Evolutionary conservation across 2,329 filamentous ascomycete genomes (phyloP).

Genomic region (Diaporthe vexans): DNA sequence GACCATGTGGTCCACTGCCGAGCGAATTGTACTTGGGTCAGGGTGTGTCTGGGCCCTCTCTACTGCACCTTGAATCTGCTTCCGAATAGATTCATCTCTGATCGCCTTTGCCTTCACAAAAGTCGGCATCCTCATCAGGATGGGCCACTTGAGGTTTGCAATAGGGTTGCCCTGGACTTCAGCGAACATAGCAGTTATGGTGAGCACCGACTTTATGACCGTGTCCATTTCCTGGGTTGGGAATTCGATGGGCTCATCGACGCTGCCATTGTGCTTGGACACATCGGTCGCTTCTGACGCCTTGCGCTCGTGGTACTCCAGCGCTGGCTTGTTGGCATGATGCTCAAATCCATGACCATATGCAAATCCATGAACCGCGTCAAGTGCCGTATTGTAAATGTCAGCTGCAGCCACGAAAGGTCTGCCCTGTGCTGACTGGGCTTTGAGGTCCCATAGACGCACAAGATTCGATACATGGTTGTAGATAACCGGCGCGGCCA

Average conservation of each 20-base stretch:
- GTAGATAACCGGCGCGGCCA: conserved; percentile 41
- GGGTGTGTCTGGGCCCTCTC: neutral
- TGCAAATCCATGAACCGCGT: conserved; percentile 44
- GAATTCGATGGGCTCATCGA: neutral
- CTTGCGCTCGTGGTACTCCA: neutral
- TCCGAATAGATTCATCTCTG: neutral
- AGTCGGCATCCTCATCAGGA: neutral
- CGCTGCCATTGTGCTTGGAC: neutral
- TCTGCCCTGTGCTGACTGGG: conserved; percentile 44
- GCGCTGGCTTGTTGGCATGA: neutral
- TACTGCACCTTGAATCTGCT: neutral
- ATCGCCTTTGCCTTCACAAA: neutral
- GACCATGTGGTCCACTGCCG: conserved; percentile 20
- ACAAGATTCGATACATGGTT: conserved; percentile 48
- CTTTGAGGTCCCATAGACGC: conserved; percentile 52
- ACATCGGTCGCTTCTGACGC: neutral
- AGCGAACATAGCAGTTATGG: neutral
- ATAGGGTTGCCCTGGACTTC: neutral
- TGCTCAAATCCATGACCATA: neutral
- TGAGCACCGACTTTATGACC: neutral
- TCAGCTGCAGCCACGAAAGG: conserved; percentile 52
- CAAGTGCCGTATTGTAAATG: conserved; percentile 47
- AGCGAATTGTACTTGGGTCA: neutral
- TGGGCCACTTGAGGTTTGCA: neutral
- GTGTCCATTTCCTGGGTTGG: neutral